Conservation (phyloP, 192 early-diverging fungal genomes). For the Mortierella hygrophila region DNA sequence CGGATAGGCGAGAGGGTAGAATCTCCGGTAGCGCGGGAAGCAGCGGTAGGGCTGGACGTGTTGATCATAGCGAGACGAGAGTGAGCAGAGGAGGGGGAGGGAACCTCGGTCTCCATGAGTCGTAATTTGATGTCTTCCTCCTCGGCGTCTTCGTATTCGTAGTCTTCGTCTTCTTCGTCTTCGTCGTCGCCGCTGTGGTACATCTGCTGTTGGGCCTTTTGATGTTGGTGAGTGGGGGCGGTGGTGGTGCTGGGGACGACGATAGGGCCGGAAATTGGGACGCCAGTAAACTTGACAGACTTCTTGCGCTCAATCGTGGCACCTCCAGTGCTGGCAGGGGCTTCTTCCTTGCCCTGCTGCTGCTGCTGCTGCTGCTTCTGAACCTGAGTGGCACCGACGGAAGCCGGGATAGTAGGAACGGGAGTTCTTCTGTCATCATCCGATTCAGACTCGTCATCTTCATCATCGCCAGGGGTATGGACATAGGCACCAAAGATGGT, state of each 20-base stretch:
- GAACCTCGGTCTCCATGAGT: slow-evolving; percentile 47
- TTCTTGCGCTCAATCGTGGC: slow-evolving; percentile 42
- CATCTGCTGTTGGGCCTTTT: slow-evolving; percentile 9
- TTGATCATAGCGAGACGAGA: slow-evolving; percentile 26
- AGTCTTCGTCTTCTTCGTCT: slow-evolving; percentile 22
- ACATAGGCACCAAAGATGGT: slow-evolving; percentile 53
- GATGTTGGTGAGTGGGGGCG: not conserved
- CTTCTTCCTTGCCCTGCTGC: not conserved
- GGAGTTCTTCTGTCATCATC: slow-evolving; percentile 18
- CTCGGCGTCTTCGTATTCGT: slow-evolving; percentile 28
- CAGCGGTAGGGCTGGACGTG: slow-evolving; percentile 9
- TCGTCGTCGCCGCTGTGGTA: slow-evolving; percentile 20
- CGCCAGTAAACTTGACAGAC: slow-evolving; percentile 52
- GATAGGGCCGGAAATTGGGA: slow-evolving; percentile 39
- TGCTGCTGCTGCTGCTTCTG: slow-evolving; percentile 5
- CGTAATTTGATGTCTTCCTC: slow-evolving; percentile 51
- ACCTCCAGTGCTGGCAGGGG: not conserved
- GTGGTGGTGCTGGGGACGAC: not conserved
- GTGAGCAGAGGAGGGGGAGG: slow-evolving; percentile 7
- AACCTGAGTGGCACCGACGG: not conserved
- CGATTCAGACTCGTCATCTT: slow-evolving; percentile 27
- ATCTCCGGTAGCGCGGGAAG: not conserved
- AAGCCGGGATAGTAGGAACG: slow-evolving; percentile 13
- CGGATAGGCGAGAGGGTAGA: slow-evolving; percentile 25
- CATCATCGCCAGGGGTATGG: slow-evolving; percentile 31